Percentiles rank a stretch among this genome's conserved stretches.
Conservation (phyloP, 371 early-diverging fungal genomes). For the Nematocida minor region DNA sequence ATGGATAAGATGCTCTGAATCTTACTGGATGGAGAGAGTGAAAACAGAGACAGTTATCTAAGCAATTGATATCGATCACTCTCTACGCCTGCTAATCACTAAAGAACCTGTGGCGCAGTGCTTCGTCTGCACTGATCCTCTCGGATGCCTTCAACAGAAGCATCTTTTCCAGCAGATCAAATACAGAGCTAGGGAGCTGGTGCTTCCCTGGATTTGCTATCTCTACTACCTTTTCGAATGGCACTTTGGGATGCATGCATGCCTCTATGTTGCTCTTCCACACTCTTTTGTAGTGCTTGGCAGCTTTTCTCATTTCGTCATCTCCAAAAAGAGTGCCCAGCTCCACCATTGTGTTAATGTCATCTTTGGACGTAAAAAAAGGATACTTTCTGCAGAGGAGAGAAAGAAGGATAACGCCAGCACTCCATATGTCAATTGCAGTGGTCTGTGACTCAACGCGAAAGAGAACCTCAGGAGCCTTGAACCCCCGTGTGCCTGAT, state of each 20-base stretch:
- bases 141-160: slow-evolving; percentile 56
- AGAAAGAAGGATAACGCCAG: slow-evolving; percentile 78
- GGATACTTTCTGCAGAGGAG: slow-evolving; percentile 78
- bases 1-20: too few species aligned
- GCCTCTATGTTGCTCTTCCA: slow-evolving; percentile 65
- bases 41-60: too few species aligned
- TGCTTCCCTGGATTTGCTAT: slow-evolving; percentile 34
- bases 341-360: slow-evolving; percentile 80
- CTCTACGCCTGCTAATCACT: too few species aligned
- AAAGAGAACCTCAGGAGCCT: slow-evolving; percentile 89
- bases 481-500: slow-evolving; percentile 93
- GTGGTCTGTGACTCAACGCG: slow-evolving; percentile 74
- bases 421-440: slow-evolving; percentile 86
- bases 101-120: slow-evolving; percentile 60
- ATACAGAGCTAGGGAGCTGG: slow-evolving; percentile 46
- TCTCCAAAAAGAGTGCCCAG: slow-evolving; percentile 78
- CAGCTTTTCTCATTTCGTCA: slow-evolving; percentile 69
- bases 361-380: slow-evolving; percentile 80
- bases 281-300: slow-evolving; percentile 61
- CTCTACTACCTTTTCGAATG: slow-evolving; percentile 61
- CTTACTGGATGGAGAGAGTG: too few species aligned
- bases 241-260: slow-evolving; percentile 58
- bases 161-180: slow-evolving; percentile 64
- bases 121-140: slow-evolving; percentile 64
- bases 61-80: too few species aligned